Percentiles rank a stretch among this genome's conserved stretches.
phyloP scores from a whole-genome alignment of 148 eudicot species.

The Rhododendron ferrugineum region DNA sequence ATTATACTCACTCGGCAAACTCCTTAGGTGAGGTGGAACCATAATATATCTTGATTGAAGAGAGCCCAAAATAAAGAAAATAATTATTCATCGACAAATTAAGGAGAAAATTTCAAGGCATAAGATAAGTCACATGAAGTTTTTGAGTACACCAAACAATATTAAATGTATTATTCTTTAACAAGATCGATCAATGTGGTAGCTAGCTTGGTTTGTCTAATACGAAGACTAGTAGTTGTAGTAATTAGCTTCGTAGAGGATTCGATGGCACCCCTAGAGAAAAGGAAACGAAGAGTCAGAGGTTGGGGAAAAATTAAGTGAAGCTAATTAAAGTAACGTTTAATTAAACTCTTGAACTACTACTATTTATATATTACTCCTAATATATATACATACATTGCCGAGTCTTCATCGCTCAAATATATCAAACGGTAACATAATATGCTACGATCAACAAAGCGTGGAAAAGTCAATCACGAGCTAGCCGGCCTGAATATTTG shows the following conservation, averaged over 20 bases:
- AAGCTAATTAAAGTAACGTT: neutral
- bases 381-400: too few species aligned
- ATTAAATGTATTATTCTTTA: neutral
- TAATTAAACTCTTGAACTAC: neutral
- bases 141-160: neutral
- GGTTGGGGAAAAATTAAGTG: neutral
- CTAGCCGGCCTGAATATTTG: too few species aligned
- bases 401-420: too few species aligned
- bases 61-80: neutral
- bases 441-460: too few species aligned
- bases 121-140: neutral
- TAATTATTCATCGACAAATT: neutral
- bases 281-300: neutral
- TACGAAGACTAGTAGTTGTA: neutral
- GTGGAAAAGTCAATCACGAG: too few species aligned
- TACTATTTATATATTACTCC: too few species aligned
- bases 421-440: too few species aligned
- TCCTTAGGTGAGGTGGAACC: neutral
- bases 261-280: neutral
- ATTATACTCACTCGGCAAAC: neutral
- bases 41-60: neutral
- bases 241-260: neutral
- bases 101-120: neutral
- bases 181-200: neutral
- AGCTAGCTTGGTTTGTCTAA: neutral